Conservation (phyloP, 805 yeast genomes). For the Monosporozyma aerobia region DNA sequence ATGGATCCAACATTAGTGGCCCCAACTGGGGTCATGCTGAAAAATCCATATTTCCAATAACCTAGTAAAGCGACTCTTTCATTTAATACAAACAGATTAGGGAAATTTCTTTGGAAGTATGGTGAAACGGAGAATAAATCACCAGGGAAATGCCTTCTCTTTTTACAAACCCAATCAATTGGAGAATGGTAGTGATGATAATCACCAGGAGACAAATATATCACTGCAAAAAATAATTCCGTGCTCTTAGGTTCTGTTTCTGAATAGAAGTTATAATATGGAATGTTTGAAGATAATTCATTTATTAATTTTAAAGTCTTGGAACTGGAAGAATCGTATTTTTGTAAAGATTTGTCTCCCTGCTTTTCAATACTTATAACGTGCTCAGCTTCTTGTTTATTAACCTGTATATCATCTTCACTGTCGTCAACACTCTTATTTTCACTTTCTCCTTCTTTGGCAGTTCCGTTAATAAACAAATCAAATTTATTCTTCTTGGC, state of each 20-base stretch:
- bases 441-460: background rate
- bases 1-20: conserved; percentile 98
- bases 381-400: conserved; percentile 6
- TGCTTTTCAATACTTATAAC: conserved; percentile 45
- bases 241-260: conserved; percentile 34
- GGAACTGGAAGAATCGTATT: conserved; percentile 22
- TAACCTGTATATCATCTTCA: conserved; percentile 6
- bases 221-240: conserved; percentile 76
- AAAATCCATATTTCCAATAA: conserved; percentile 93
- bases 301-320: conserved; percentile 33
- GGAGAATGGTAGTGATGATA: conserved; percentile 97
- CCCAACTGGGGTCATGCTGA: conserved; percentile 98
- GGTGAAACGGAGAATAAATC: conserved; percentile 95
- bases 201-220: conserved; percentile 96
- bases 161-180: conserved; percentile 86
- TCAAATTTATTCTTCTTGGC: conserved; percentile 69
- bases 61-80: conserved; percentile 95
- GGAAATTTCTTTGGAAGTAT: conserved; percentile 79
- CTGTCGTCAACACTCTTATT: background rate
- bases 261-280: conserved; percentile 4
- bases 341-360: conserved; percentile 53
- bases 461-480: conserved; percentile 15
- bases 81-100: conserved; percentile 80
- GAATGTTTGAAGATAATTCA: conserved; percentile 22
- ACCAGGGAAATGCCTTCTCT: conserved; percentile 92